Conservation (phyloP, 2,329 filamentous ascomycete genomes). For the Aschersonia sp. region DNA sequence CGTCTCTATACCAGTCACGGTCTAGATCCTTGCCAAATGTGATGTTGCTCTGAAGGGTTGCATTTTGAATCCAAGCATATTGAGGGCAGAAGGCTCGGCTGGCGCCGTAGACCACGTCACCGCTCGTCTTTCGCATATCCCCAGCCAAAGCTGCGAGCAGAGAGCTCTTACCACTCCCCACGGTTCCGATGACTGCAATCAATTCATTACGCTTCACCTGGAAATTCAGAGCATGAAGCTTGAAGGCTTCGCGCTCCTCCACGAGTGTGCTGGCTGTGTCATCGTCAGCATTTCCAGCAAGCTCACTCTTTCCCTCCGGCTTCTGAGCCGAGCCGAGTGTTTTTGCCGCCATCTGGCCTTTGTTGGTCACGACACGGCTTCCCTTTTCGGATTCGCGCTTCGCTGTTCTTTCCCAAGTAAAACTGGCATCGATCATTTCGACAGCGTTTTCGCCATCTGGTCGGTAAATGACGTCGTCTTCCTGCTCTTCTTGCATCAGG, state of each 20-base stretch:
- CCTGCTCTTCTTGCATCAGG: constrained; percentile 68
- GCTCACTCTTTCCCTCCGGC: constrained; percentile 16
- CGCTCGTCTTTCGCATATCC: constrained; percentile 76
- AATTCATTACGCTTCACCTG: constrained; percentile 60
- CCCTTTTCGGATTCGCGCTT: constrained; percentile 33
- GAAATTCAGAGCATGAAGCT: constrained; percentile 54
- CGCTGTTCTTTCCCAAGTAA: constrained; percentile 71
- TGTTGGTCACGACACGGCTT: constrained; percentile 4
- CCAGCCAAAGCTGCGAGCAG: constrained; percentile 79
- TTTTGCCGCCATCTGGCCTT: constrained; percentile 10
- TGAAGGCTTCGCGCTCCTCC: constrained; percentile 53
- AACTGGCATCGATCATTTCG: constrained; percentile 56
- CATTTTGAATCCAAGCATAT: constrained; percentile 95
- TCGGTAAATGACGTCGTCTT: constrained; percentile 49
- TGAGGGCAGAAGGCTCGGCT: constrained; percentile 85
- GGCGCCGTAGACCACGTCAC: constrained; percentile 61
- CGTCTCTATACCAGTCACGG: constrained; percentile 63
- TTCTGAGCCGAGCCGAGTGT: constrained; percentile 18
- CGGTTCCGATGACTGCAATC: constrained; percentile 74
- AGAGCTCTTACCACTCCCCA: constrained; percentile 82
- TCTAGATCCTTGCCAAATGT: constrained; percentile 72
- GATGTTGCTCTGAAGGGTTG: constrained; percentile 77
- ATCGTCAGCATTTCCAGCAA: constrained; percentile 21
- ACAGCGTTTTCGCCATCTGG: constrained; percentile 52
- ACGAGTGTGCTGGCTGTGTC: constrained; percentile 40